phyloP scores from a whole-genome alignment of 2,329 filamentous ascomycete genomes.

The Fusarium neocosmosporiellum region DNA sequence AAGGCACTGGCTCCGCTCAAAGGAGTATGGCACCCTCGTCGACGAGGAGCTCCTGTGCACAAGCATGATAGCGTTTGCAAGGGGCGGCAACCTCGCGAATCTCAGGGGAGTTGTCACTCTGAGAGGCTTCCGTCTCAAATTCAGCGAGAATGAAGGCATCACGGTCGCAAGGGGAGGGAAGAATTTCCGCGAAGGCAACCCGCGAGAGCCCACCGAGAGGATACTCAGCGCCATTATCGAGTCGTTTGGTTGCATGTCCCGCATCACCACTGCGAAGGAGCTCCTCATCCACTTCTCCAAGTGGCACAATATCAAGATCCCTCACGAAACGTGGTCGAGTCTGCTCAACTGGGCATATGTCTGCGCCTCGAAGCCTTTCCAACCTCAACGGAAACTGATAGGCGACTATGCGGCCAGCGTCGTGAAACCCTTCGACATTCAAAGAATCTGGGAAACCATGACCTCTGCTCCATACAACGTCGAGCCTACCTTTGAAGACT shows the following conservation, averaged over 20 bases:
- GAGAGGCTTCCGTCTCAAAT: slow-evolving; percentile 46
- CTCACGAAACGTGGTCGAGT: slow-evolving; percentile 70
- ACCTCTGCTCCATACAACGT: slow-evolving; percentile 66
- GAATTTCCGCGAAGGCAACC: slow-evolving; percentile 59
- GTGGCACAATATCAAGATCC: slow-evolving; percentile 68
- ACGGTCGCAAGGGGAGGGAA: slow-evolving; percentile 48
- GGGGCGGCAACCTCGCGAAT: slow-evolving; percentile 49
- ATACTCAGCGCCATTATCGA: slow-evolving; percentile 77
- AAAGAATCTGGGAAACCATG: slow-evolving; percentile 70
- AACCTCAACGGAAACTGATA: slow-evolving; percentile 51
- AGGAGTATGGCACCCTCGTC: slow-evolving; percentile 43
- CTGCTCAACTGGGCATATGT: slow-evolving; percentile 76
- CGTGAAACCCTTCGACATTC: slow-evolving; percentile 57
- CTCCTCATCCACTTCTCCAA: slow-evolving; percentile 72
- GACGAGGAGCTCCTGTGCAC: slow-evolving; percentile 56
- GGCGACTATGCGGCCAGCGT: slow-evolving; percentile 44
- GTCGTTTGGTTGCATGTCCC: slow-evolving; percentile 73
- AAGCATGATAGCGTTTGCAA: slow-evolving; percentile 55
- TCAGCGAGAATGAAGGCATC: slow-evolving; percentile 32
- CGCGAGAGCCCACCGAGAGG: slow-evolving; percentile 66
- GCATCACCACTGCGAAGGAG: slow-evolving; percentile 67
- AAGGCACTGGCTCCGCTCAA: slow-evolving; percentile 44
- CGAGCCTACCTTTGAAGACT: slow-evolving; percentile 67
- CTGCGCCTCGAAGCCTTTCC: slow-evolving; percentile 54
- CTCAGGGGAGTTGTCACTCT: slow-evolving; percentile 50